Conservation (phyloP, 2,329 filamentous ascomycete species). For the Botrytis deweyae region DNA sequence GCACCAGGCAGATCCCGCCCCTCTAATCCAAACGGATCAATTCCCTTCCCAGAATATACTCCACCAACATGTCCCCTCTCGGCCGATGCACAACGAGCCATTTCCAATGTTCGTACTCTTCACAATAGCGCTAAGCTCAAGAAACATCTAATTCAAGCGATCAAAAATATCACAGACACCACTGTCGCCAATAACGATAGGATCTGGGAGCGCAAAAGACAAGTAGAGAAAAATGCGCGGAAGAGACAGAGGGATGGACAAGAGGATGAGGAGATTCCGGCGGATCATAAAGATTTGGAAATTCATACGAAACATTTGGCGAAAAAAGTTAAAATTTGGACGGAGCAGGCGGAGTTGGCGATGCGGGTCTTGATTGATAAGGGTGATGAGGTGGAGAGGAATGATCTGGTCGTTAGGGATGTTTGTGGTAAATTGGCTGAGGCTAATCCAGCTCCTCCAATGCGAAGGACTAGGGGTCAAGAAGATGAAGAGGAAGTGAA, state of each 20-base stretch:
- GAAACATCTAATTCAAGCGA: slow-evolving; percentile 48
- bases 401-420: slow-evolving; percentile 35
- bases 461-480: slow-evolving; percentile 14
- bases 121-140: slow-evolving; percentile 47
- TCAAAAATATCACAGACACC: slow-evolving; percentile 47
- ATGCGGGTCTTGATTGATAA: slow-evolving; percentile 60
- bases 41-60: slow-evolving; percentile 51
- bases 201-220: slow-evolving; percentile 39
- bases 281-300: slow-evolving; percentile 41
- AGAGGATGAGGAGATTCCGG: slow-evolving; percentile 40
- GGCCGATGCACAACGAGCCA: slow-evolving; percentile 44
- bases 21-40: slow-evolving; percentile 24
- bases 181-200: slow-evolving; percentile 58
- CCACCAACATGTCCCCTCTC: slow-evolving; percentile 53
- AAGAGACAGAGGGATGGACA: slow-evolving; percentile 37
- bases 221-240: slow-evolving; percentile 30
- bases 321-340: slow-evolving; percentile 51
- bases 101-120: slow-evolving; percentile 47
- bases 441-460: slow-evolving; percentile 33
- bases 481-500: slow-evolving; percentile 42
- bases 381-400: slow-evolving; percentile 45
- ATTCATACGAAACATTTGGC: slow-evolving; percentile 44
- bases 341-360: slow-evolving; percentile 54
- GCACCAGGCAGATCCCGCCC: slow-evolving; percentile 24
- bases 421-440: slow-evolving; percentile 36